Evolutionary conservation across 1,284 basidiomycete species (phyloP).

Genomic region (Boletus mariae): DNA sequence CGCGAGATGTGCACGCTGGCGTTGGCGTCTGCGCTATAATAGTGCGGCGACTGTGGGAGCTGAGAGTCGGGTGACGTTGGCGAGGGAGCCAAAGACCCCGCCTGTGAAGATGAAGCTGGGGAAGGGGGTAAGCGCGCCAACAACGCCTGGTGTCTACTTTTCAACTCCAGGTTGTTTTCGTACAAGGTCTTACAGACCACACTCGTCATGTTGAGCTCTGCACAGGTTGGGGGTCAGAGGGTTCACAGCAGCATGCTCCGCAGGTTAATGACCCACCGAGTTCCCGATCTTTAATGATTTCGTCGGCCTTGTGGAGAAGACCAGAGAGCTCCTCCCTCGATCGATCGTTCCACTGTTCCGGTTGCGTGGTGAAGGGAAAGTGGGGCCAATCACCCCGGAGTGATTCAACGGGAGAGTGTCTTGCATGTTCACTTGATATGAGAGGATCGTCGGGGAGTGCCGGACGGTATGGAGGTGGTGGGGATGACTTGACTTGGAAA

Average conservation of each 20-base stretch:
- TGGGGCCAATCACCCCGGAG: constrained; percentile 9
- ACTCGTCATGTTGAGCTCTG: constrained; percentile 69
- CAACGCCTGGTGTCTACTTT: constrained; percentile 64
- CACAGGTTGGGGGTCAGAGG: constrained; percentile 14
- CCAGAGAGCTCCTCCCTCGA: constrained; percentile 71
- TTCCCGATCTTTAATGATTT: constrained; percentile 72
- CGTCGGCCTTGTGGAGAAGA: constrained; percentile 64
- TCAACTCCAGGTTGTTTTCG: constrained; percentile 63
- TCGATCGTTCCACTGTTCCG: constrained; percentile 53
- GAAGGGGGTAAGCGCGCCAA: constrained; percentile 55
- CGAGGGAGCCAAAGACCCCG: constrained; percentile 27
- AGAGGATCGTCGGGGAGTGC: constrained; percentile 21
- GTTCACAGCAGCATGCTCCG: constrained; percentile 5
- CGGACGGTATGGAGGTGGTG: constrained; percentile 53
- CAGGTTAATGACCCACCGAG: constrained; percentile 48
- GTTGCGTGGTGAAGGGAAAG: constrained; percentile 19
- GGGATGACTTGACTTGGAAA: constrained; percentile 39
- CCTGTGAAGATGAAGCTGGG: constrained; percentile 32
- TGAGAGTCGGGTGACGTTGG: constrained; percentile 30
- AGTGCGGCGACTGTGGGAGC: constrained; percentile 36
- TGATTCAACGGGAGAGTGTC: constrained; percentile 5
- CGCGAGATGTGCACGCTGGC: constrained; percentile 20
- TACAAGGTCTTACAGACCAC: constrained; percentile 66
- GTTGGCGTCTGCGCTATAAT: constrained; percentile 26
- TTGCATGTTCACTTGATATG: constrained; percentile 11